Percentiles rank a stretch among this genome's conserved stretches.
Evolutionary conservation across 2,329 filamentous ascomycete genomes (phyloP).

Genomic region (Alternaria metachromatica): DNA sequence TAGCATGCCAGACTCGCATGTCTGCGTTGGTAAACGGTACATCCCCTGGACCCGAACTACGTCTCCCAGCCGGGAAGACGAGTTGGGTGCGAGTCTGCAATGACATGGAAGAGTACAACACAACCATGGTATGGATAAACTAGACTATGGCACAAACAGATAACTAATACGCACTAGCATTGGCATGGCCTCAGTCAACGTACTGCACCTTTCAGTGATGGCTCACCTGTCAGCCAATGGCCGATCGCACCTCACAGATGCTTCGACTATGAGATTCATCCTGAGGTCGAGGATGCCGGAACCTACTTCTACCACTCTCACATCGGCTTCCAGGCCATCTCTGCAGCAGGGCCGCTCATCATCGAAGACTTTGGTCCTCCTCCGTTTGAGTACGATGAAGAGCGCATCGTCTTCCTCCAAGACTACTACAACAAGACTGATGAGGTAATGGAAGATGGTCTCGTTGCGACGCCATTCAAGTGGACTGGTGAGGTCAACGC

Average conservation of each 20-base stretch:
- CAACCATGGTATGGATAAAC: slow-evolving; percentile 59
- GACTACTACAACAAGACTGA: slow-evolving; percentile 67
- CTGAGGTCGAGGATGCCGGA: slow-evolving; percentile 61
- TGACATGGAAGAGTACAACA: slow-evolving; percentile 59
- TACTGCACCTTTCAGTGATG: slow-evolving; percentile 69
- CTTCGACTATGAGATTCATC: slow-evolving; percentile 71
- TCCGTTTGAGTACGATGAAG: slow-evolving; percentile 69
- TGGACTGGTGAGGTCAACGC: slow-evolving; percentile 67
- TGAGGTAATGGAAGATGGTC: slow-evolving; percentile 57
- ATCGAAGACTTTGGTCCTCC: slow-evolving; percentile 57
- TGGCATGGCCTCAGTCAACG: slow-evolving; percentile 71
- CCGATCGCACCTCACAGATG: slow-evolving; percentile 67
- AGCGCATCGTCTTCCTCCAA: slow-evolving; percentile 61
- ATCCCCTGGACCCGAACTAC: slow-evolving; percentile 59
- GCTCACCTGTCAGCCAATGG: slow-evolving; percentile 69
- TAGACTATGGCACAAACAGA: not conserved
- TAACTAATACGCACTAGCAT: slow-evolving; percentile 54
- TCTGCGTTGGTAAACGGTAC: slow-evolving; percentile 62
- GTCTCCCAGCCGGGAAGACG: slow-evolving; percentile 54
- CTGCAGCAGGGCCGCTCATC: slow-evolving; percentile 64
- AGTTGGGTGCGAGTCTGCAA: slow-evolving; percentile 68
- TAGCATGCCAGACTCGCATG: slow-evolving; percentile 56
- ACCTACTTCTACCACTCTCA: slow-evolving; percentile 75
- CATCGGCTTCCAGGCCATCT: slow-evolving; percentile 66
- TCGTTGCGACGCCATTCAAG: slow-evolving; percentile 58